Conservation (phyloP, 2,329 filamentous ascomycete genomes). For the Clonostachys rhizophaga region DNA sequence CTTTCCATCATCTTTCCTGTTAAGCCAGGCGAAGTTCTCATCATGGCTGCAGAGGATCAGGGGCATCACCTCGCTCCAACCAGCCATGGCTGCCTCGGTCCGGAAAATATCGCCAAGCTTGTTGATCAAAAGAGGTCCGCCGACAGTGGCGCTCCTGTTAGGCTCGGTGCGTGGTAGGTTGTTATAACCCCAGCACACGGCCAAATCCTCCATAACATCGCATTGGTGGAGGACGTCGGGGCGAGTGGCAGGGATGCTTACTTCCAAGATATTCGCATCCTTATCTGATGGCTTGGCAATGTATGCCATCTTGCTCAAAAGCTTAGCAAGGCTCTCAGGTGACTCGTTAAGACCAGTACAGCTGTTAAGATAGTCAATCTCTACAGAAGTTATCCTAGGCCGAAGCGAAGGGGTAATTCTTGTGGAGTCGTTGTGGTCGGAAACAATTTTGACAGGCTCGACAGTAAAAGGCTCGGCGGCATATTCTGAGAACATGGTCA, state of each 20-base stretch:
- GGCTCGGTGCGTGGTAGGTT: constrained; percentile 84
- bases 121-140: constrained; percentile 84
- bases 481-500: constrained; percentile 95
- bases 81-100: constrained; percentile 84
- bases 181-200: constrained; percentile 97
- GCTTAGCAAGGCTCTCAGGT: constrained; percentile 68
- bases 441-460: constrained; percentile 89
- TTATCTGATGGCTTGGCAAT: constrained; percentile 69
- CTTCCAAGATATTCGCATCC: constrained; percentile 68
- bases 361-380: constrained; percentile 89
- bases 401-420: constrained; percentile 76
- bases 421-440: constrained; percentile 82
- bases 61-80: constrained; percentile 95
- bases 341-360: constrained; percentile 81
- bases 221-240: constrained; percentile 95
- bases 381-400: constrained; percentile 73
- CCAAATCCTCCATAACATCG: constrained; percentile 98
- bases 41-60: constrained; percentile 96
- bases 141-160: constrained; percentile 80
- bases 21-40: constrained; percentile 95
- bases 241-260: constrained; percentile 81
- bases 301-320: constrained; percentile 87
- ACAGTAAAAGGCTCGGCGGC: constrained; percentile 85
- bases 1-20: constrained; percentile 80
- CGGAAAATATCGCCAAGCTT: constrained; percentile 92